phyloP scores from a whole-genome alignment of 2,329 filamentous ascomycete species.

The Cladosporium sp. region DNA sequence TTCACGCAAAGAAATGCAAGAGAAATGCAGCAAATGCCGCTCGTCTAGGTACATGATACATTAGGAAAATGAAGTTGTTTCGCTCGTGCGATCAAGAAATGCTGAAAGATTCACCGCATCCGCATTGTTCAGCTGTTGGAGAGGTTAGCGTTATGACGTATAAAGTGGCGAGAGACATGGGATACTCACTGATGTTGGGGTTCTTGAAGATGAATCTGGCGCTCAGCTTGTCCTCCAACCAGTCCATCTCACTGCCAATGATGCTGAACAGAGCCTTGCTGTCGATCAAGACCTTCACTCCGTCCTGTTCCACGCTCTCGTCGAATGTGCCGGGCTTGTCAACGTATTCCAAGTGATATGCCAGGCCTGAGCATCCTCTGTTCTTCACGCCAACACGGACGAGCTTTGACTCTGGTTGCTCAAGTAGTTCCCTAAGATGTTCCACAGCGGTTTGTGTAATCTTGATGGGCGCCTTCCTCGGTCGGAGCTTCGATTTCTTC shows the following conservation, averaged over 20 bases:
- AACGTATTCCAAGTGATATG: constrained; percentile 93
- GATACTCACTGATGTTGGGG: constrained; percentile 89
- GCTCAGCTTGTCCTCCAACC: constrained; percentile 92
- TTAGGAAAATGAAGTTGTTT: background rate
- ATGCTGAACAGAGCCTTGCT: constrained; percentile 98
- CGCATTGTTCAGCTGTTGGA: constrained; percentile 82
- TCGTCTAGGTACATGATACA: constrained; percentile 10
- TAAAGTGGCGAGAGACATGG: background rate
- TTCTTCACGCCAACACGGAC: constrained; percentile 95
- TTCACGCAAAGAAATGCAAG: background rate
- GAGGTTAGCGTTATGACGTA: constrained; percentile 16
- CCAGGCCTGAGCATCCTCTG: constrained; percentile 86
- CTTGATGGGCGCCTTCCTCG: constrained; percentile 88
- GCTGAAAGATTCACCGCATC: constrained; percentile 92
- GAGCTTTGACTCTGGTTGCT: constrained; percentile 83
- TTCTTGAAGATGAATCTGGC: constrained; percentile 92
- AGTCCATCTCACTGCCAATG: constrained; percentile 98
- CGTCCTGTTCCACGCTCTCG: constrained; percentile 91
- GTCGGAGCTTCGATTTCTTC: constrained; percentile 63
- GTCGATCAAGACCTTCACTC: constrained; percentile 92
- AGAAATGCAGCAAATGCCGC: constrained; percentile 22
- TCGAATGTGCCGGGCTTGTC: constrained; percentile 86
- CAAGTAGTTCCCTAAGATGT: constrained; percentile 71
- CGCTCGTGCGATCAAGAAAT: constrained; percentile 32
- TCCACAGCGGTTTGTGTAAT: constrained; percentile 75